phyloP scores from a whole-genome alignment of 2,329 filamentous ascomycete species.

The Aspergillus tanneri region DNA sequence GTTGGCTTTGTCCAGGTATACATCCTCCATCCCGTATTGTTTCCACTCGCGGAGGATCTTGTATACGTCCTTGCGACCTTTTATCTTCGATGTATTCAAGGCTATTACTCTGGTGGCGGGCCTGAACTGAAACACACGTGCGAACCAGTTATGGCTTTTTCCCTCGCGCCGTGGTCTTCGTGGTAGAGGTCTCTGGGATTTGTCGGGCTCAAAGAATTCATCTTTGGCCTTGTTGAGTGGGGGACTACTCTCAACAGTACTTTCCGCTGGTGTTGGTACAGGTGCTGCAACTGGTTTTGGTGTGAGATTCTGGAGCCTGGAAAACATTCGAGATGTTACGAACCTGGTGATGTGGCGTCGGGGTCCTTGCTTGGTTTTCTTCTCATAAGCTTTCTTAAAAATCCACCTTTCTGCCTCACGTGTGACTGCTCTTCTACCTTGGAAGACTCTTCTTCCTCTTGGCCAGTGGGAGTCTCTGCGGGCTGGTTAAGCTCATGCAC shows the following conservation, averaged over 20 bases:
- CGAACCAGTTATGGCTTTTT: conserved; percentile 77
- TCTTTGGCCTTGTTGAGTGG: conserved; percentile 18
- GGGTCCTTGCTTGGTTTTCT: conserved; percentile 43
- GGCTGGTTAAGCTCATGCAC: conserved; percentile 27
- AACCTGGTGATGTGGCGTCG: conserved; percentile 38
- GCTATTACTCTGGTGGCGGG: conserved; percentile 74
- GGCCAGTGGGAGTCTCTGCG: conserved; percentile 9
- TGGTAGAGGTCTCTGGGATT: conserved; percentile 13
- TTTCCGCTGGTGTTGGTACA: conserved; percentile 12
- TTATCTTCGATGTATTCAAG: conserved; percentile 68
- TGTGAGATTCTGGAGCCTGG: neutral
- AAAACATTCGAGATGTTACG: conserved; percentile 18
- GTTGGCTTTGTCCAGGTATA: conserved; percentile 74
- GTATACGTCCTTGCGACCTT: conserved; percentile 73
- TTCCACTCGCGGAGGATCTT: conserved; percentile 76
- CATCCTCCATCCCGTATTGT: conserved; percentile 74
- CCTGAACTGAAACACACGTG: conserved; percentile 84
- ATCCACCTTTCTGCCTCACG: conserved; percentile 42
- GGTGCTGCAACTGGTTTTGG: neutral
- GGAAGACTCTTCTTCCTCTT: conserved; percentile 7
- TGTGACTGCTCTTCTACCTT: conserved; percentile 15
- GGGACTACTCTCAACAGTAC: neutral
- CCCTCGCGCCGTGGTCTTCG: conserved; percentile 17
- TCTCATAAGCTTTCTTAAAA: conserved; percentile 55
- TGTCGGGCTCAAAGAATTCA: conserved; percentile 19